Percentiles rank a stretch among this genome's conserved stretches.
Evolutionary conservation across 352 stramenopile species (phyloP).

Genomic region (Aphanomyces stellatus): DNA sequence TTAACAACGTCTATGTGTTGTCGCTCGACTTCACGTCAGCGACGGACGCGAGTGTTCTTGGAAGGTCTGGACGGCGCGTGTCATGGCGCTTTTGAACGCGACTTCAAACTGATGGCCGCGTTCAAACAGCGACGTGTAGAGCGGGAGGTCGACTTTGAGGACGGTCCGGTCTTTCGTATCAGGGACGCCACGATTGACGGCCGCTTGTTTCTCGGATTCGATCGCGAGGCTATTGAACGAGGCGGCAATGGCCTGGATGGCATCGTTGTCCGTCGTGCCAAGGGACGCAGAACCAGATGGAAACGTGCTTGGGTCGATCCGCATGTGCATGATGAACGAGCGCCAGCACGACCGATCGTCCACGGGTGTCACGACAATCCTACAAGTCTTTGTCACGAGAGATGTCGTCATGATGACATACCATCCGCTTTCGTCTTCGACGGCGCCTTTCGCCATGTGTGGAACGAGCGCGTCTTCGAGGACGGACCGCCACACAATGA

Average conservation of each 20-base stretch:
- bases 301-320: background rate
- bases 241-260: background rate
- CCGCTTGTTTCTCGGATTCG: background rate
- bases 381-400: background rate
- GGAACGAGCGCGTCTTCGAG: conserved; percentile 10
- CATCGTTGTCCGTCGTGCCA: background rate
- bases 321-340: background rate
- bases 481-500: conserved; percentile 9
- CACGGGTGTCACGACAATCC: background rate
- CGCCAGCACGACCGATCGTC: too few species aligned
- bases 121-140: too few species aligned
- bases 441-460: conserved; percentile 3
- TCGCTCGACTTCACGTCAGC: too few species aligned
- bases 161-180: background rate
- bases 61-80: too few species aligned
- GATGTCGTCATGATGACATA: background rate
- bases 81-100: too few species aligned
- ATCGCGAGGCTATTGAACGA: background rate
- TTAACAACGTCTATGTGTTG: too few species aligned
- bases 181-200: background rate
- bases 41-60: too few species aligned
- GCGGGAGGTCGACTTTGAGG: background rate
- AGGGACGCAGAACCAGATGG: background rate
- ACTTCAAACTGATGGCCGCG: too few species aligned
- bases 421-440: conserved; percentile 5